Conservation (phyloP, 148 eudicot genomes). For the Suaeda aralocaspica region DNA sequence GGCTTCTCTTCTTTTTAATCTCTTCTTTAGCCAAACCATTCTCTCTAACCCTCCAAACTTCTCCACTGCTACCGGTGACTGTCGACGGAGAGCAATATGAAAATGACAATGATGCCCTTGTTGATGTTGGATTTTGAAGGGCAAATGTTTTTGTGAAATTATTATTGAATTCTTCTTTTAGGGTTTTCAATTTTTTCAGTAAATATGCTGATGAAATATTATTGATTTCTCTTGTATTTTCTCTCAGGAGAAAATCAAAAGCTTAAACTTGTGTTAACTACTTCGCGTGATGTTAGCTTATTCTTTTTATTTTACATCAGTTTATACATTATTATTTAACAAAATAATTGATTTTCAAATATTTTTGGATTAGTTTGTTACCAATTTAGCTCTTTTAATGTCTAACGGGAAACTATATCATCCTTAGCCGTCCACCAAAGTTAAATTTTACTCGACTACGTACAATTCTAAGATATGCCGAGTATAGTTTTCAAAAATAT, state of each 20-base stretch:
- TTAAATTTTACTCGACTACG: no score
- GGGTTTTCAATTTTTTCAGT: conserved; percentile 16
- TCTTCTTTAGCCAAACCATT: conserved; percentile 28
- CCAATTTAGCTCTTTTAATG: no score
- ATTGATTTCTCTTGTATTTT: conserved; percentile 13
- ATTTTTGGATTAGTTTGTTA: no score
- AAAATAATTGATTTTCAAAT: no score
- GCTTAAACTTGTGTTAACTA: no score
- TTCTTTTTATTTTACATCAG: no score
- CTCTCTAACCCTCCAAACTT: conserved; percentile 31
- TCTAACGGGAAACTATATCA: no score
- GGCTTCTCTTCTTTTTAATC: conserved; percentile 9
- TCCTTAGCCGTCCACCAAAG: no score
- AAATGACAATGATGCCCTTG: background rate
- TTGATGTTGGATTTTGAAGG: conserved; percentile 10
- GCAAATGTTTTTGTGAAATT: conserved; percentile 19
- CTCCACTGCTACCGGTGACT: conserved; percentile 3
- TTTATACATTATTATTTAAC: no score
- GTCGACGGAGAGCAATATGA: conserved; percentile 11
- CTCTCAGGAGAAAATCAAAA: conserved; percentile 1
- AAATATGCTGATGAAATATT: conserved; percentile 14
- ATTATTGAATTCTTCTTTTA: conserved; percentile 24
- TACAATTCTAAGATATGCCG: no score
- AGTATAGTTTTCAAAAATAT: no score
- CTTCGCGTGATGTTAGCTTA: no score